Conservation (phyloP, 73 alveolate genomes). For the Paramecium octaurelia region DNA sequence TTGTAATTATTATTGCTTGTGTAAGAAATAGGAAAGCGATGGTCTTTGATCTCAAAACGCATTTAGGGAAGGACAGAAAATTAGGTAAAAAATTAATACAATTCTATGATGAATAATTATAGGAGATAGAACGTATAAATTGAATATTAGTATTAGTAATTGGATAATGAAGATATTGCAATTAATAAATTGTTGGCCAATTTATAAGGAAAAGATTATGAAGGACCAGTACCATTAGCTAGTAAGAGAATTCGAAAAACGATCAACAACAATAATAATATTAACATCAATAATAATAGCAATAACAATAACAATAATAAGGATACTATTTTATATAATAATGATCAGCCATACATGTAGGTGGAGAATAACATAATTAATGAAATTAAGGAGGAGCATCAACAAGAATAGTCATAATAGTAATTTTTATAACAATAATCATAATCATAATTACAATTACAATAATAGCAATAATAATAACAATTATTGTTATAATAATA, state of each 20-base stretch:
- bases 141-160: neutral
- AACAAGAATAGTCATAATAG: neutral
- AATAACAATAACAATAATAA: neutral
- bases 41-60: slow-evolving; percentile 27
- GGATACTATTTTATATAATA: neutral
- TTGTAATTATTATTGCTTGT: neutral
- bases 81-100: slow-evolving; percentile 30
- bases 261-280: neutral
- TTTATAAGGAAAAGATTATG: slow-evolving; percentile 32
- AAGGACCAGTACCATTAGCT: neutral
- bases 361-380: neutral
- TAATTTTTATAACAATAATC: neutral
- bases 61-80: slow-evolving; percentile 37
- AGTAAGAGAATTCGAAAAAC: slow-evolving; percentile 20
- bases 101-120: slow-evolving; percentile 30
- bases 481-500: neutral
- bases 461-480: neutral
- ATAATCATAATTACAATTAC: neutral
- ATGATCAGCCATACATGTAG: neutral
- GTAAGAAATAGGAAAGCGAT: slow-evolving; percentile 42
- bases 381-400: neutral
- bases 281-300: neutral
- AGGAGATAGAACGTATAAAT: slow-evolving; percentile 17
- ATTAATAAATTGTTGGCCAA: slow-evolving; percentile 2
- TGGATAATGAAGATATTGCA: slow-evolving; percentile 48